Base-by-base conservation (phyloP, 805 yeast genomes). In the Lachancea sp. region DNA sequence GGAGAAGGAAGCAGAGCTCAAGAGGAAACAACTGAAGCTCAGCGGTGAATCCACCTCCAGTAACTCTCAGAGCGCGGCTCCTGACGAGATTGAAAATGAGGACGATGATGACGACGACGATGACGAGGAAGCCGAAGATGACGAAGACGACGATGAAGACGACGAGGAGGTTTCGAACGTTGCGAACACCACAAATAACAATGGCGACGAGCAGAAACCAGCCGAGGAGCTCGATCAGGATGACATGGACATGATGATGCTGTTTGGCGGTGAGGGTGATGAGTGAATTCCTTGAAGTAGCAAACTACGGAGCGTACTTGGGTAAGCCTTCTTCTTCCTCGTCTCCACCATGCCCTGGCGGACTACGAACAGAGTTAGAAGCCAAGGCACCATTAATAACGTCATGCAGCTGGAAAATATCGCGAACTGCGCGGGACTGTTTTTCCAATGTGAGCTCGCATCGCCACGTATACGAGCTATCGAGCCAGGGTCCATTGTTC, bases 1-100 rank as follows among this genome's bases (percentile, higher is more conserved):
- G 58, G 81, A 80, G 62, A 80, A 82, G 44, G 96, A 91, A 55
- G 73, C 88, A 48, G 96, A 88, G 44, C 73, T 80, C 58, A 93
- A 91, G 69, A 77, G 75, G 65, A 72, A 81, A 48, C 88, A 83
- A 56, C 69, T 89, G 55, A 69, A 66, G 52, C 60, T 51, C 13
- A 65, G 62, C 41, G 30, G 27, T 12, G 72, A 63, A 44, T 68
- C 62, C 11, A 51, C 48, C 5, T 41, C 55, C 15, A 44, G 48
- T 3, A 47, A 52, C 18, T 49, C 46, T 17, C 52, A 41, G 9
- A 54, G 51, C 4, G 48, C 44, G 12, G 60, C 50, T 3, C 56
- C 46, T 2, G 64, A 51, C 18, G 63, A 57, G 3, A 67, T 64
- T 11, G 71, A 63, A 18, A 70, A 60, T 17, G 67, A 61, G 2